phyloP scores from a whole-genome alignment of 1,139 yeast genomes.

The Magnusiomyces tetraspermus region DNA sequence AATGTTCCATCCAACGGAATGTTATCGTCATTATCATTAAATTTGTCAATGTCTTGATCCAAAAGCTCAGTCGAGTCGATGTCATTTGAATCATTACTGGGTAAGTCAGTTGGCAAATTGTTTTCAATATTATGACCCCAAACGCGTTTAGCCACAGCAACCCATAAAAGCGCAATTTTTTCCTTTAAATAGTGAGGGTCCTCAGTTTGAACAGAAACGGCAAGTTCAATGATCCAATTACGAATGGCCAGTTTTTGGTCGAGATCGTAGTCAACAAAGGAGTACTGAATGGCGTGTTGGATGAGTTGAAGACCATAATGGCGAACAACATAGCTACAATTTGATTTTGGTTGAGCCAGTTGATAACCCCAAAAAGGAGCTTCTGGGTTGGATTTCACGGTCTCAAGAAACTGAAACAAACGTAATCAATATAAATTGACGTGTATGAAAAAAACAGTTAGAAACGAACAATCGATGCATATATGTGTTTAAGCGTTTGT shows the following conservation, averaged over 20 bases:
- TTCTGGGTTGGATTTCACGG: slow-evolving; percentile 65
- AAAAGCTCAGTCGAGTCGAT: background rate
- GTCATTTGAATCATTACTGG: background rate
- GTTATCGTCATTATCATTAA: slow-evolving; percentile 13
- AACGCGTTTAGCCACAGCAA: slow-evolving; percentile 76
- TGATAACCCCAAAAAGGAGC: slow-evolving; percentile 93
- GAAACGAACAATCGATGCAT: background rate
- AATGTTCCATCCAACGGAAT: background rate
- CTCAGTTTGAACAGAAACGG: slow-evolving; percentile 44
- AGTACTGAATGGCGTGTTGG: slow-evolving; percentile 56
- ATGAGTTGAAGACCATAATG: slow-evolving; percentile 83
- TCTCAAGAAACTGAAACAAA: slow-evolving; percentile 49
- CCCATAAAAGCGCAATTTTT: slow-evolving; percentile 86
- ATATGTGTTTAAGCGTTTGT: background rate
- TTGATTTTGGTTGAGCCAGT: slow-evolving; percentile 57
- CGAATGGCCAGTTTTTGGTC: slow-evolving; percentile 62
- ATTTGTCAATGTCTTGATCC: background rate
- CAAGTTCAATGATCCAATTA: slow-evolving; percentile 75
- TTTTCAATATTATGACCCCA: slow-evolving; percentile 55
- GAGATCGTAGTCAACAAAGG: slow-evolving; percentile 50
- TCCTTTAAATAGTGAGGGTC: slow-evolving; percentile 91
- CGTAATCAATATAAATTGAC: background rate
- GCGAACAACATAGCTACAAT: slow-evolving; percentile 61
- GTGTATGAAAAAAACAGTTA: background rate
- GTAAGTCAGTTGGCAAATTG: background rate